Evolutionary conservation across 2,329 filamentous ascomycete species (phyloP), one percentile per base, ranked within the genome.

Genomic region (Colletotrichum lindemuthianum): DNA sequence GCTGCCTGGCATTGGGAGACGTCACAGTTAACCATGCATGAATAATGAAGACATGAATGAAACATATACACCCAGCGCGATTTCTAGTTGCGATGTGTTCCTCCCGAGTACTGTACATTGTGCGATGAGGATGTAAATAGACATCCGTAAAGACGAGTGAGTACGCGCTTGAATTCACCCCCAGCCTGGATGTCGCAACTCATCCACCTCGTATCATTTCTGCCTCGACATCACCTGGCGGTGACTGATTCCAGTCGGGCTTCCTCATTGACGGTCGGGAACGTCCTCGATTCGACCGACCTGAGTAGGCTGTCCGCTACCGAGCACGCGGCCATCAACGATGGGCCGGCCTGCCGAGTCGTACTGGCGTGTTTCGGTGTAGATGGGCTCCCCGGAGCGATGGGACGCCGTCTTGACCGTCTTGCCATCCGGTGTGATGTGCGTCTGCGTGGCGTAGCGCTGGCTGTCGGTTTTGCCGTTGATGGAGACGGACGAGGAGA

Each of bases 261-360:
- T 11, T 37, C 44, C 11, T 4, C 24, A 39, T 15, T 61, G 53
- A 9, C 40, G 45, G 8, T 65, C 61, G 11, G 58, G 41, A 4
- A 61, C 58, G 8, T 65, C 61, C 13, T 65, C 61, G 36, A 65
- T 56, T 2, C 47, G 58, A n/a, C 61, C 40, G 15, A 48, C 58
- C 11, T 43, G 39, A 8, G 43, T 16, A 12, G n/a, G 9, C 43
- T 45, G 43, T 3, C 43, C 43, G 43, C 43, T 45, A 8, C 24
- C 11, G 16, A 45, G 45, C 15, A 32, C 41, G 12, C 61, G 58
- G 12, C 61, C 61, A 2, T 61, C 57, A 7, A 49, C 40, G 12
- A 65, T 51, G 6, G 61, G 58, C 3, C 51, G 58, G 4, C 61
- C 61, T 2, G 36, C 15, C 9, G 61, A 32, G 34, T 65, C 61